Evolutionary conservation across 2,329 filamentous ascomycete genomes (phyloP).

Genomic region (Hypoxylon sp.): DNA sequence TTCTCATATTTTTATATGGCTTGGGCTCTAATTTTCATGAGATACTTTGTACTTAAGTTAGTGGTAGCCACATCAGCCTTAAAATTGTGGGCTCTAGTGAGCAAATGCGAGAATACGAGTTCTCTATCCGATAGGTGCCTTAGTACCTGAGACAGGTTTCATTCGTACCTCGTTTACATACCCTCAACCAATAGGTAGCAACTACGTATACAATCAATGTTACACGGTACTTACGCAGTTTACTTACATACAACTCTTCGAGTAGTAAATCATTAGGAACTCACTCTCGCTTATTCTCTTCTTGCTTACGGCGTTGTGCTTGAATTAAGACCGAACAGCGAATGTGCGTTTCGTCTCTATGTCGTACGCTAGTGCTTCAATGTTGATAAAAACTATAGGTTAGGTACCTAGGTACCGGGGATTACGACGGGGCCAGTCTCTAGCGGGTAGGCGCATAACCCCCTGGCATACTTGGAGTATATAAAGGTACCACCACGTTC

Average conservation of each 20-base stretch:
- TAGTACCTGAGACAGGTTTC: not conserved
- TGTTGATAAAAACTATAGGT: no score
- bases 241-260: not conserved
- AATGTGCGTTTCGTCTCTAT: not conserved
- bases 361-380: not conserved
- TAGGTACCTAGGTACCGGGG: no score
- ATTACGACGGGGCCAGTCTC: not conserved
- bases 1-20: no score
- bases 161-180: not conserved
- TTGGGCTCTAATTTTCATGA: no score
- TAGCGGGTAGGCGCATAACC: slow-evolving; percentile 7
- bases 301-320: not conserved
- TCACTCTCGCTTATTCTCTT: not conserved
- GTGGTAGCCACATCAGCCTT: slow-evolving; percentile 9
- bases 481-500: slow-evolving; percentile 1
- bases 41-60: no score
- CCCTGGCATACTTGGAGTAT: slow-evolving; percentile 1
- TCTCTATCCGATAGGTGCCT: not conserved
- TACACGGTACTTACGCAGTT: not conserved
- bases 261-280: not conserved
- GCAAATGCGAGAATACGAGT: slow-evolving; percentile 12
- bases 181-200: no score
- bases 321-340: not conserved
- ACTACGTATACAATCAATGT: no score
- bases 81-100: slow-evolving; percentile 11